phyloP scores from a whole-genome alignment of 1,139 yeast species.

The Scheffersomyces lignicola region DNA sequence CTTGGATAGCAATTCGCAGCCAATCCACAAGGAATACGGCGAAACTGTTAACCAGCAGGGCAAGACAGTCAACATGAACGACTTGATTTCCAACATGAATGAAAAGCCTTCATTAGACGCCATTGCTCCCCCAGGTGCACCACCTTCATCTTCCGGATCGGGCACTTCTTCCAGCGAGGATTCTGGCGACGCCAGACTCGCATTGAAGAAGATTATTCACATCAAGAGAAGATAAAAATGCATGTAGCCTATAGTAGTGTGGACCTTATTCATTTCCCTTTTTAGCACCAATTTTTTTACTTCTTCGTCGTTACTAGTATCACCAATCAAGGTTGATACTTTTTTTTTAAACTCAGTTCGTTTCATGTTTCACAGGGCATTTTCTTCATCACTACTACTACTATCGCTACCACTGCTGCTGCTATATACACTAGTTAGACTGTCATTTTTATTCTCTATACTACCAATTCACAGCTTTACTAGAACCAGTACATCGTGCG shows the following conservation, averaged over 20 bases:
- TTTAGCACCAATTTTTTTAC: slow-evolving; percentile 1
- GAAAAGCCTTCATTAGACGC: no score
- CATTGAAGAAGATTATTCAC: slow-evolving; percentile 41
- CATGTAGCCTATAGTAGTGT: neutral
- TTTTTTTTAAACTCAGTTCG: neutral
- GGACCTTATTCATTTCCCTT: neutral
- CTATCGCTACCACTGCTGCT: no score
- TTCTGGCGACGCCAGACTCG: slow-evolving; percentile 43
- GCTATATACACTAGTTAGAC: no score
- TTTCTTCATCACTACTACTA: neutral
- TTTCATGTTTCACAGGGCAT: neutral
- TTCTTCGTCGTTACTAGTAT: slow-evolving; percentile 3
- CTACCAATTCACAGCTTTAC: no score
- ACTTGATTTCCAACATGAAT: no score
- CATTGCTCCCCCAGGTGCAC: neutral
- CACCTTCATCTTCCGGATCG: neutral
- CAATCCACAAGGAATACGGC: neutral
- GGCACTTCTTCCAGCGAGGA: slow-evolving; percentile 22
- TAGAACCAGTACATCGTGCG: no score
- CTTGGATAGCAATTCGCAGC: slow-evolving; percentile 6
- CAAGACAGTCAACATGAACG: slow-evolving; percentile 5
- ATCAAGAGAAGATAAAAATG: slow-evolving; percentile 27
- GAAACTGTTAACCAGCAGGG: neutral
- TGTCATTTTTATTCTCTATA: no score
- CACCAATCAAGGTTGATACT: neutral